phyloP scores from a whole-genome alignment of 768 basidiomycete genomes.

The Lactifluus pinguis region DNA sequence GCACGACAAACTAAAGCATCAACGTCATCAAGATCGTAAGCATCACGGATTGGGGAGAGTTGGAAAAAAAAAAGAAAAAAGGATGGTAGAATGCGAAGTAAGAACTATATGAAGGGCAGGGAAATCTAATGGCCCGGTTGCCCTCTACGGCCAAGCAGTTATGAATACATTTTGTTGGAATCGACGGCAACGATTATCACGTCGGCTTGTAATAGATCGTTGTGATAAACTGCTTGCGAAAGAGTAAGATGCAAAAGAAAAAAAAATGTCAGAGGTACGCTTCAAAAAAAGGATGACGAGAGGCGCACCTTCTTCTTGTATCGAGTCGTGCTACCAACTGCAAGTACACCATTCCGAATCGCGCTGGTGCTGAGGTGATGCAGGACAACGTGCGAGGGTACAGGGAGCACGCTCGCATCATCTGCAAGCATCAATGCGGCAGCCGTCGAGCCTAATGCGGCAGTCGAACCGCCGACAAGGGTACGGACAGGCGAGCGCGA shows the following conservation, averaged over 20 bases:
- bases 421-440: constrained; percentile 48
- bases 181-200: constrained; percentile 20
- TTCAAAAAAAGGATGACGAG: not conserved
- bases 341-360: constrained; percentile 86
- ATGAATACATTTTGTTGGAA: constrained; percentile 1
- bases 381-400: constrained; percentile 88
- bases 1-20: constrained; percentile 11
- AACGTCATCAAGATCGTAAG: constrained; percentile 18
- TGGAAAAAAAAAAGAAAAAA: not conserved
- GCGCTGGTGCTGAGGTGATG: constrained; percentile 95
- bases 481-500: constrained; percentile 20
- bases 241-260: not conserved
- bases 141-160: constrained; percentile 11
- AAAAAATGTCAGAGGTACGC: not conserved
- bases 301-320: constrained; percentile 84
- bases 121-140: constrained; percentile 8
- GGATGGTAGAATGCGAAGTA: not conserved
- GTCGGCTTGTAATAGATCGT: constrained; percentile 78
- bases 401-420: constrained; percentile 84
- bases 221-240: constrained; percentile 57
- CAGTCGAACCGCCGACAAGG: constrained; percentile 11
- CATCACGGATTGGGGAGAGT: not conserved
- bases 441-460: not conserved
- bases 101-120: not conserved
- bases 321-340: constrained; percentile 85